Evolutionary conservation across 2,329 filamentous ascomycete genomes (phyloP).

Genomic region (Parascedosporium putredinis): DNA sequence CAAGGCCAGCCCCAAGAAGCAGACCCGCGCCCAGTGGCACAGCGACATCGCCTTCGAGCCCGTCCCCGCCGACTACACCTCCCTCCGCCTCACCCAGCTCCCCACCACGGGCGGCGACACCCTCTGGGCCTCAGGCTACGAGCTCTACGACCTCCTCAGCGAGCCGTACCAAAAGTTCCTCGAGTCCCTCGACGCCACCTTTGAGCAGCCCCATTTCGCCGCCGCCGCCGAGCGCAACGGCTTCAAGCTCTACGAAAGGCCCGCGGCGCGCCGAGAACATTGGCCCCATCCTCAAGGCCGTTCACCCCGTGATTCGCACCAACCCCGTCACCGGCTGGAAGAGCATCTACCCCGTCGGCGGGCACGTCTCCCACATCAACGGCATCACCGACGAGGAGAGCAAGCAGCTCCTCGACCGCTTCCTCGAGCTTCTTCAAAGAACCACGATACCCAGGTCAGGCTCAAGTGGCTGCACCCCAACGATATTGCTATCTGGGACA

Average conservation of each 20-base stretch:
- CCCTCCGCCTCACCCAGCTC: slow-evolving; percentile 41
- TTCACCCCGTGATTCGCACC: slow-evolving; percentile 45
- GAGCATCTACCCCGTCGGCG: slow-evolving; percentile 40
- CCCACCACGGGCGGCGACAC: slow-evolving; percentile 50
- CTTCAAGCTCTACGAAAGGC: slow-evolving; percentile 34
- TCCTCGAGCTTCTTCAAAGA: slow-evolving; percentile 40
- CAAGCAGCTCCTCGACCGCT: slow-evolving; percentile 38
- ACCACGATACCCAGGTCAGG: slow-evolving; percentile 45
- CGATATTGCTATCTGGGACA: slow-evolving; percentile 23
- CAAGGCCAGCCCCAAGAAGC: slow-evolving; percentile 25
- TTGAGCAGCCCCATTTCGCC: slow-evolving; percentile 38
- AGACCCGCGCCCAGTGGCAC: slow-evolving; percentile 43
- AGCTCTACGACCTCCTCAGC: slow-evolving; percentile 55
- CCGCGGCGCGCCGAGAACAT: slow-evolving; percentile 39
- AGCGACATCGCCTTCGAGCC: slow-evolving; percentile 57
- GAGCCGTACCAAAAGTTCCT: slow-evolving; percentile 45
- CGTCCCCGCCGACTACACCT: slow-evolving; percentile 52
- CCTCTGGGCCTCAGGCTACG: slow-evolving; percentile 58
- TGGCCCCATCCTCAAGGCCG: slow-evolving; percentile 34
- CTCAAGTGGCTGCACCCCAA: slow-evolving; percentile 31
- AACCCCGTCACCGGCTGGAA: slow-evolving; percentile 51
- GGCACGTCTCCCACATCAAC: slow-evolving; percentile 40
- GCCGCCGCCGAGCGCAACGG: slow-evolving; percentile 32
- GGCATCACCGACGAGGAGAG: slow-evolving; percentile 37
- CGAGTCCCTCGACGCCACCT: slow-evolving; percentile 46